Evolutionary conservation across 768 basidiomycete genomes (phyloP), one percentile per base, ranked within the genome.

Genomic region (Russula sp.): DNA sequence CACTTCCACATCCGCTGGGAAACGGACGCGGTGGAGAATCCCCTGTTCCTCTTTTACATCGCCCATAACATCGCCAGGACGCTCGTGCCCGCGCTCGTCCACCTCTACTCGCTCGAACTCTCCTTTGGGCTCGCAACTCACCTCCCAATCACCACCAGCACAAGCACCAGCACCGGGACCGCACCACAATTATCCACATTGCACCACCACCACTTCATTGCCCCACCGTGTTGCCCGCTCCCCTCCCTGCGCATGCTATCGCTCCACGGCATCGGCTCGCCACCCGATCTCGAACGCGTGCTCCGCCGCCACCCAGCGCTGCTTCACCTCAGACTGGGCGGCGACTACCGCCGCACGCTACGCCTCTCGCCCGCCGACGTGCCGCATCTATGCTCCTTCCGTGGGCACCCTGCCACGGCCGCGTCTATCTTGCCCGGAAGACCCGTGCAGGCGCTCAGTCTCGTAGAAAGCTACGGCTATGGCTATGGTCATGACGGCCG

Each of bases 361-460:
- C 62, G 68, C 56, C 73, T 84, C 34, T 72, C 75, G 7, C 67
- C 76, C n/a, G 58, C 68, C 58, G 78, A 79, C 56, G 73, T 86
- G 20, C 81, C 81, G 5, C 65, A 64, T 50, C 77, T 88, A 25
- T 66, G 75, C 13, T 77, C 77, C 55, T 86, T 86, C 77, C 82
- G 83, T 58, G 85, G 85, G 60, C 77, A 79, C 38, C 78, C 84
- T 59, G 76, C 77, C 68, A 76, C 81, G n/a, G 84, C 84, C 2
- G 83, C 83, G 50, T 72, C 75, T 18, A 67, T 87, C 50, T 78
- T 86, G 56, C 86, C 85, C 5, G 83, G 83, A 20, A 75, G 86
- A 22, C 83, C 84, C 3, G 80, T 87, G 32, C 79, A 78, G 47
- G 72, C 72, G 58, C 80, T 87, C 52, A 74, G 78, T 16, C 82